Conservation (phyloP, 108 stramenopile genomes). For the Pseudonitzschia multistriata region DNA sequence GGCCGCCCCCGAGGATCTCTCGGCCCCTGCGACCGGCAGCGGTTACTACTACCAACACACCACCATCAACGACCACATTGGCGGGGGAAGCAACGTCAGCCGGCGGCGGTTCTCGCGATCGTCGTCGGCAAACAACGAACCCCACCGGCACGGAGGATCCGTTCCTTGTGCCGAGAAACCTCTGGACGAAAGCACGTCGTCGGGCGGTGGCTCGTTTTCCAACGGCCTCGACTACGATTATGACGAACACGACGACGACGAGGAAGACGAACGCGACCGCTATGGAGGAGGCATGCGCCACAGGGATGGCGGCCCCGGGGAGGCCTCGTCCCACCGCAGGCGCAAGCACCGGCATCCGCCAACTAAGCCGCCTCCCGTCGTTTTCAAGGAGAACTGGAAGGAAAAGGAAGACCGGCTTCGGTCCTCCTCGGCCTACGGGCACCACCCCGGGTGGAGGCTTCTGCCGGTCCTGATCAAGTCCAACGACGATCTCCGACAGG, state of each 20-base stretch:
- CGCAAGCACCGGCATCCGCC: too few species aligned
- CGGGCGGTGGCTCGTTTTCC: too few species aligned
- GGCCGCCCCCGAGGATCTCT: not conserved
- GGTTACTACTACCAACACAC: too few species aligned
- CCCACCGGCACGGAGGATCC: too few species aligned
- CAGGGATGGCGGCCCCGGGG: not conserved
- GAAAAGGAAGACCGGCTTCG: constrained; percentile 87
- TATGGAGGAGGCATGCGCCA: too few species aligned
- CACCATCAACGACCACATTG: not conserved
- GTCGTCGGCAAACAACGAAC: too few species aligned
- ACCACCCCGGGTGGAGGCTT: constrained; percentile 87
- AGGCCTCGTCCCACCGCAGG: constrained; percentile 6
- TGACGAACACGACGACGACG: not conserved
- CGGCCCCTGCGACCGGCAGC: constrained; percentile 7
- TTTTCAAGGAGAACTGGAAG: constrained; percentile 94
- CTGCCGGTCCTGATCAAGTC: constrained; percentile 94
- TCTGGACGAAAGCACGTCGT: too few species aligned
- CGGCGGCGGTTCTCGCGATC: not conserved
- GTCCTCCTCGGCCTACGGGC: constrained; percentile 73
- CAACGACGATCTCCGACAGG: constrained; percentile 97
- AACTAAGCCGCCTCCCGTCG: constrained; percentile 67
- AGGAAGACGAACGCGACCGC: not conserved
- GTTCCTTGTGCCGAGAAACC: too few species aligned
- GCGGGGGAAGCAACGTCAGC: not conserved
- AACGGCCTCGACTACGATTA: too few species aligned